Evolutionary conservation across 306 rosid genomes (phyloP), one percentile per base, ranked within the genome.

Genomic region (Vigna hirtella): DNA sequence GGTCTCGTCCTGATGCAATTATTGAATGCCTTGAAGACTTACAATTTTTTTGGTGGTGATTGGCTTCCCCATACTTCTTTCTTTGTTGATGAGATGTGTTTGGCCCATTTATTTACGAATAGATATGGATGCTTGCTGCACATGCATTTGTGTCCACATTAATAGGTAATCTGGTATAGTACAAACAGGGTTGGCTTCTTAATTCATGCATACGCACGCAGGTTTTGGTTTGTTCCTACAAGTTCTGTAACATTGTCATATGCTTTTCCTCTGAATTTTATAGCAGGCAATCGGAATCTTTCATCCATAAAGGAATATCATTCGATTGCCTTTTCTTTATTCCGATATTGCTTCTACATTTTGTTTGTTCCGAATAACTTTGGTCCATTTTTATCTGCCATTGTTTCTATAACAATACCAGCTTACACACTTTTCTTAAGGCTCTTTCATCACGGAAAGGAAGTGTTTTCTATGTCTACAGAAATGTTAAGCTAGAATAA

Each of bases 261-360:
- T 61, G 48, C 70, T 40, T 76, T 69, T 58, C 43, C 70, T 30
- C 45, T 66, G 14, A 49, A 53, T 22, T 52, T 75, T 48, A 32
- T 34, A 20, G 26, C 32, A 1, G 9, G 51, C 66, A 12, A 45
- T 64, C 24, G 70, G 75, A 82, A 72, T 77, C 75, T 65, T 76
- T 77, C 76, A 64, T 38, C 72, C 17, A 18, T 50, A 38, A 49
- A 73, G 77, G 73, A 58, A 18, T 49, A 51, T 73, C 72, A 52
- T 40, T 18, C 66, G 68, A 22, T 32, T 49, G 9, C 53, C 30
- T 77, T 73, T 38, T 24, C 83, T 73, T 78, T 70, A 81, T 82
- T 82, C 79, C 67, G 48, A 18, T 26, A 57, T 57, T 9, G 34
- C 72, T 77, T 56, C 69, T 66, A 5, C 50, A 49, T 63, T 49